Evolutionary conservation across 2,329 filamentous ascomycete species (phyloP).

Genomic region (Claviceps monticola): DNA sequence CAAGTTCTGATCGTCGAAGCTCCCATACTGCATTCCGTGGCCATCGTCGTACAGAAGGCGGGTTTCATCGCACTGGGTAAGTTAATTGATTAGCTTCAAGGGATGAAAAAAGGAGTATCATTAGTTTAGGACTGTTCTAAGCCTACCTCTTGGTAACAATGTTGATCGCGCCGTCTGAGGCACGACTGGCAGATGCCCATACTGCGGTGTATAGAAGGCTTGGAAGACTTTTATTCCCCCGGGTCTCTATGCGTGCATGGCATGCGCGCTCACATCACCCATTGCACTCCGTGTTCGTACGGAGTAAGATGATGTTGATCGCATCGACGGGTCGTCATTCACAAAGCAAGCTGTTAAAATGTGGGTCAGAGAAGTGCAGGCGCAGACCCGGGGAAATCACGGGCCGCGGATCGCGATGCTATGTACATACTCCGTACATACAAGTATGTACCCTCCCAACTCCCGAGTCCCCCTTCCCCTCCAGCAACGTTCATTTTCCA

Average conservation of each 20-base stretch:
- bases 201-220: conserved; percentile 5
- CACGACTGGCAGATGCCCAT: conserved; percentile 53
- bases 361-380: neutral
- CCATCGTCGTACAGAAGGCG: conserved; percentile 48
- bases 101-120: neutral
- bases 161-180: conserved; percentile 36
- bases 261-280: conserved; percentile 5
- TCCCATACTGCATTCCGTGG: conserved; percentile 46
- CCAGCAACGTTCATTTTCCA: neutral
- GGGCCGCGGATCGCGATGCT: neutral
- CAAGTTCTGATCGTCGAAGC: conserved; percentile 43
- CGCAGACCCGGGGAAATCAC: neutral
- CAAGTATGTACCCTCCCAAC: too few species aligned
- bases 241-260: neutral
- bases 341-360: neutral
- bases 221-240: neutral
- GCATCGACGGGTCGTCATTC: neutral
- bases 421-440: too few species aligned
- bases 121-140: conserved; percentile 12
- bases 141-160: conserved; percentile 34
- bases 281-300: neutral
- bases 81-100: conserved; percentile 5
- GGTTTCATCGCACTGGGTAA: conserved; percentile 39
- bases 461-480: neutral
- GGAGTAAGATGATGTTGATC: neutral